These are phyloP conservation scores for Microthyrium microscopicum DNA, from an alignment of 2,329 filamentous ascomycete species.

Conservation along the genomic window DNA sequence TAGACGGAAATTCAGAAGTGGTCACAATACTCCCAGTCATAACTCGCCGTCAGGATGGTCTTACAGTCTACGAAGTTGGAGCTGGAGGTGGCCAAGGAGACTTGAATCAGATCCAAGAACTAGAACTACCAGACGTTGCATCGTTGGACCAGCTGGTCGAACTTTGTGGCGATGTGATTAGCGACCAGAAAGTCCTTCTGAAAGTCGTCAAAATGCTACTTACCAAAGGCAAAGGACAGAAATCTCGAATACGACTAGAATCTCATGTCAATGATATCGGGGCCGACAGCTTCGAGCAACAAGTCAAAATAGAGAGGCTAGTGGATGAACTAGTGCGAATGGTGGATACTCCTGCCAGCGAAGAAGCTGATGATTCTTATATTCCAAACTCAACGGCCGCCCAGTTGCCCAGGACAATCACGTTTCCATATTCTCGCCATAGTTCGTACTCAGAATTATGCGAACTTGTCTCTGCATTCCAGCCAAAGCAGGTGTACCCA, in stretches of 20 bases:
- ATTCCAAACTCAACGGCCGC: constrained; percentile 14
- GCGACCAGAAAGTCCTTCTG: constrained; percentile 18
- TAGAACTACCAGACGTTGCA: constrained; percentile 28
- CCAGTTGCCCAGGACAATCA: constrained; percentile 15
- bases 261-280: no score
- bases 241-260: background rate
- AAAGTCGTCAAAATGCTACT: constrained; percentile 21
- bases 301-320: constrained; percentile 13
- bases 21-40: constrained; percentile 71
- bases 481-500: constrained; percentile 62
- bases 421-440: constrained; percentile 78
- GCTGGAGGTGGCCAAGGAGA: constrained; percentile 68
- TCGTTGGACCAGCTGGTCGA: constrained; percentile 1
- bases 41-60: constrained; percentile 41
- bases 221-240: background rate
- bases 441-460: constrained; percentile 73
- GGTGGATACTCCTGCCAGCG: constrained; percentile 11
- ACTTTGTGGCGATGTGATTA: constrained; percentile 15
- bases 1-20: constrained; percentile 34
- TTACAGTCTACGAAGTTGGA: constrained; percentile 54
- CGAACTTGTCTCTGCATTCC: constrained; percentile 48
- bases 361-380: constrained; percentile 10
- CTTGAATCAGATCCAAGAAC: constrained; percentile 48
- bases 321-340: constrained; percentile 12
- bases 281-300: no score